Conservation (phyloP, 495 filamentous ascomycete genomes). For the Neurospora sp. region DNA sequence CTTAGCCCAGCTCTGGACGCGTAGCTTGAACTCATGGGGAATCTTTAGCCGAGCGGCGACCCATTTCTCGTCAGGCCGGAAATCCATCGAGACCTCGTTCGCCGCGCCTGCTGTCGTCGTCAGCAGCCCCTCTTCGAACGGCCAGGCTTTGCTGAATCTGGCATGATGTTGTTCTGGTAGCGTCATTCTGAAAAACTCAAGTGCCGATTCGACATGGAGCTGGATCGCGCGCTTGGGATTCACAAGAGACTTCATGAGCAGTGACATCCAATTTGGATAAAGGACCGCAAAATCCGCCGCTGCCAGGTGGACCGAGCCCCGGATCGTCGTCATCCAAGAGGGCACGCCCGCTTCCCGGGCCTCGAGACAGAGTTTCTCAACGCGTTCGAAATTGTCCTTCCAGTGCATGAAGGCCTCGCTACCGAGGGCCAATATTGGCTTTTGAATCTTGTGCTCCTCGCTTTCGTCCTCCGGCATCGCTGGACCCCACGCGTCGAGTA, state of each 20-base stretch:
- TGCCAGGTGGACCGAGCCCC: conserved; percentile 47
- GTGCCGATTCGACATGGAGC: conserved; percentile 44
- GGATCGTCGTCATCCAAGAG: conserved; percentile 49
- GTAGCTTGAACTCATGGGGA: conserved; percentile 34
- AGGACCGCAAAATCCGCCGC: conserved; percentile 52
- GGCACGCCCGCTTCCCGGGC: conserved; percentile 35
- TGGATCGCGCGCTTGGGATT: conserved; percentile 46
- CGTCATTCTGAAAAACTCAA: conserved; percentile 41
- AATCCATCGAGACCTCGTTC: conserved; percentile 28
- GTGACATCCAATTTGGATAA: conserved; percentile 44
- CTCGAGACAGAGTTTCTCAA: conserved; percentile 41
- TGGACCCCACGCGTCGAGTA: conserved; percentile 50
- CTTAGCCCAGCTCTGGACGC: conserved; percentile 23
- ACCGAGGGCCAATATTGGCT: conserved; percentile 47
- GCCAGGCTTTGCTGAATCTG: conserved; percentile 23
- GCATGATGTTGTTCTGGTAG: conserved; percentile 26
- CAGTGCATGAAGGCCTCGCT: conserved; percentile 55
- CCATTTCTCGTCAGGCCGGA: conserved; percentile 37
- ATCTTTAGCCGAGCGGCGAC: conserved; percentile 37
- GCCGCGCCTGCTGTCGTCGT: conserved; percentile 16
- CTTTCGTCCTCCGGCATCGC: conserved; percentile 22
- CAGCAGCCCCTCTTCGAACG: conserved; percentile 32
- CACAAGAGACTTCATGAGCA: conserved; percentile 48
- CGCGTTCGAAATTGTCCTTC: conserved; percentile 44
- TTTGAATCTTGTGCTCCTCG: conserved; percentile 33